Conservation (phyloP, 495 filamentous ascomycete species). For the Aspergillus mulundensis region DNA sequence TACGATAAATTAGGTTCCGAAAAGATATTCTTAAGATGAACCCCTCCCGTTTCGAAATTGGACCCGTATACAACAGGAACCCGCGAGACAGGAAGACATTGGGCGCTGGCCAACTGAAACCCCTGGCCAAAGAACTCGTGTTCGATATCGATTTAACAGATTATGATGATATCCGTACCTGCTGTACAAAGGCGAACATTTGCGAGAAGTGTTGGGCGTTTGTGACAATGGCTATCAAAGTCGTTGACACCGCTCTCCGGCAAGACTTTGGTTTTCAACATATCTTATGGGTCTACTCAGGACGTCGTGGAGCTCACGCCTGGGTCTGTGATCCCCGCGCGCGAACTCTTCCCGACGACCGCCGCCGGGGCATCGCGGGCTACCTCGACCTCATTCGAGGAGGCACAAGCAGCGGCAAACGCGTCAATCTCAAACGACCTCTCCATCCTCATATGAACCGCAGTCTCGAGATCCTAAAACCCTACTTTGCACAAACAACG, state of each 20-base stretch:
- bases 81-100: constrained; percentile 89
- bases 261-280: constrained; percentile 96
- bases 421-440: constrained; percentile 78
- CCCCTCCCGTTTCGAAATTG: constrained; percentile 95
- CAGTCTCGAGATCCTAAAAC: constrained; percentile 75
- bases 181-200: constrained; percentile 89
- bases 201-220: constrained; percentile 94
- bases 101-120: constrained; percentile 60
- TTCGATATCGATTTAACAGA: constrained; percentile 99
- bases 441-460: constrained; percentile 86
- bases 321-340: constrained; percentile 97
- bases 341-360: constrained; percentile 74
- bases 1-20: constrained; percentile 63
- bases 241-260: constrained; percentile 76
- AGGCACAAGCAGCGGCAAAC: constrained; percentile 79
- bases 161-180: constrained; percentile 95
- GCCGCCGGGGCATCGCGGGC: constrained; percentile 73
- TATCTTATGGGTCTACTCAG: constrained; percentile 97
- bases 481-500: constrained; percentile 75
- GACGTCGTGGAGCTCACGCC: constrained; percentile 91
- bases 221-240: constrained; percentile 94
- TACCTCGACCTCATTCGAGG: constrained; percentile 87
- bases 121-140: constrained; percentile 84
- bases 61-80: constrained; percentile 89
- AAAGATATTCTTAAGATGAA: constrained; percentile 85